These are phyloP conservation scores for Starmera dryadoides DNA, from an alignment of 805 yeast genomes.

Conservation along the genomic window DNA sequence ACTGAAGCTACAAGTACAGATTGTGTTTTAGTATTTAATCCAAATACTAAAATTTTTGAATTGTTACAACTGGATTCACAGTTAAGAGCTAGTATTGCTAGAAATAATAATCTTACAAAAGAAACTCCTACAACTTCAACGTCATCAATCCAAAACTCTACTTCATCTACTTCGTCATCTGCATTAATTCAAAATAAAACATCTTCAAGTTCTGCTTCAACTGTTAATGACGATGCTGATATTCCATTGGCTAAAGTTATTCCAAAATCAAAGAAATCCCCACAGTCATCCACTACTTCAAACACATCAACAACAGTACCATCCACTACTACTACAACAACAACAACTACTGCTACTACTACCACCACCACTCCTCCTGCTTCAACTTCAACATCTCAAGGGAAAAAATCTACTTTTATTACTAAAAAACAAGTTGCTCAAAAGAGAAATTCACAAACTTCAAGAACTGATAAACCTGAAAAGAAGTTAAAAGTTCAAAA, in stretches of 20 bases:
- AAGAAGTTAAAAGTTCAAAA: constrained; percentile 1
- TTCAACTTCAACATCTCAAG: background rate
- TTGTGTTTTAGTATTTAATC: constrained; percentile 17
- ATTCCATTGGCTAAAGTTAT: background rate
- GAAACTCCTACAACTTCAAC: no score
- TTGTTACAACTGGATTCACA: constrained; percentile 10
- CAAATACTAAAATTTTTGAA: constrained; percentile 8
- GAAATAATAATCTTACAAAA: background rate
- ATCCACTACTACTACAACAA: no score
- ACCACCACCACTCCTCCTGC: background rate
- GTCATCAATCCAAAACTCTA: no score
- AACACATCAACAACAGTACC: background rate
- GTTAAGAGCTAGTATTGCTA: constrained; percentile 1
- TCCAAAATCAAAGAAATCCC: no score
- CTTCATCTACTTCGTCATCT: no score
- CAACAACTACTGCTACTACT: background rate
- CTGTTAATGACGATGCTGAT: background rate
- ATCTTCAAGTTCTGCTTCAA: background rate
- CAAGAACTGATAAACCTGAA: background rate
- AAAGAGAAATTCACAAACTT: background rate
- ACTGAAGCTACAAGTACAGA: constrained; percentile 9
- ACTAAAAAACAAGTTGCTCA: background rate
- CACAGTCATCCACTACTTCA: no score
- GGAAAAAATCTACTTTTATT: background rate
- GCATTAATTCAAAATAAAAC: background rate